Base-by-base conservation (phyloP, 2,329 filamentous ascomycete genomes). In the Geoglossum cookeanum region DNA sequence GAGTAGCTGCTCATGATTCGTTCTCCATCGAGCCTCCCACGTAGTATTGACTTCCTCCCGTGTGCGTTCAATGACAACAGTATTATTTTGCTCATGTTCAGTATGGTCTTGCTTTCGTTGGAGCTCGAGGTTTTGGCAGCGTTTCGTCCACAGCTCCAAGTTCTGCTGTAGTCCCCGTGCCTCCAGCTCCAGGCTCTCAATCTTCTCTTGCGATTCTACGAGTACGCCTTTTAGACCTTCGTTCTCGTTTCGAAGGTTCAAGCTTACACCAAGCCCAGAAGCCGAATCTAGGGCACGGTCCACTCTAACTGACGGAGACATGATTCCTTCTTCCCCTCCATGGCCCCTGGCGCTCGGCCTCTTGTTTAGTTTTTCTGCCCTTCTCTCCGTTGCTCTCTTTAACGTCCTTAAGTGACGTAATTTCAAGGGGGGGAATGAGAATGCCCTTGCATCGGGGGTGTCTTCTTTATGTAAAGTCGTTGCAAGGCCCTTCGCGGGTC, bases 1-100 rank as follows among this genome's bases (percentile, higher is more conserved):
- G 29, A 58, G 59, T 13, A 64, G 58, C 51, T 66, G 61, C 29
- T 57, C 59, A 45, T 66, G 5, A 9, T 35, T 37, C 29, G 15
- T 37, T n/a, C n/a, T 22, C 68, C 67, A 70, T 30, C 67, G 56
- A 11, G 54, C 59, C 58, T 69, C 66, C 68, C 67, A 69, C 29
- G 64, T 47, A 56, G 68, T 66, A 56, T 69, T 67, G 3, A 69
- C 63, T 45, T 65, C 61, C 58, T 68, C 63, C 37, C 64, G 59
- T 17, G 66, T 65, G 55, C 61, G 27, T 6, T n/a, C 27, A 22
- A 35, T 49, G 4, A 17, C 29, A 22, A 2, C 22, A 22, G 2
- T 22, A 4, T 27, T 27, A 17, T 27, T 35, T 30, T 13, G 8
- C 29, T 35, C 33, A 15, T 15, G 29, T 17, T 39, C 15, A 9